These are phyloP conservation scores for Candida khao-thaluensis DNA, from an alignment of 805 yeast genomes.

Conservation along the genomic window DNA sequence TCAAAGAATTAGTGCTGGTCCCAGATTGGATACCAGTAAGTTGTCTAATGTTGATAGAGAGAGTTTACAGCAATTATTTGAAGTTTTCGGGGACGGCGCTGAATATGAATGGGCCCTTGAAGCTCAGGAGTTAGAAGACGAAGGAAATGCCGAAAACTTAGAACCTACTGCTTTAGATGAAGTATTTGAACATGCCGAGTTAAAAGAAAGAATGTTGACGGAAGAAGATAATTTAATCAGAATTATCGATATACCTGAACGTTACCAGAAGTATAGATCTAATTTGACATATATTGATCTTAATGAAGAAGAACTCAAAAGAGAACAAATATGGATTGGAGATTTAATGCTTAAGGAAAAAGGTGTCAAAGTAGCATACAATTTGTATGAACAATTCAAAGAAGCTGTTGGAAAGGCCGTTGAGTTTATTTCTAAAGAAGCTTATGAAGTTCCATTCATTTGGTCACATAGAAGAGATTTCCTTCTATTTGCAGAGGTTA, in stretches of 20 bases:
- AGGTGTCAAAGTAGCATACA: conserved; percentile 37
- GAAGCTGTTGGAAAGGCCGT: conserved; percentile 70
- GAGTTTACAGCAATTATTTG: conserved; percentile 87
- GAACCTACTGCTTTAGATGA: conserved; percentile 70
- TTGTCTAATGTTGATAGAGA: conserved; percentile 77
- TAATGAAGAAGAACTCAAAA: conserved; percentile 61
- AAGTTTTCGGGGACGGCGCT: conserved; percentile 94
- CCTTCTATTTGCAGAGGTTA: conserved; percentile 56
- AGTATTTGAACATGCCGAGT: conserved; percentile 92
- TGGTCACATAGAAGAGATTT: conserved; percentile 96
- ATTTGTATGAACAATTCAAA: conserved; percentile 52
- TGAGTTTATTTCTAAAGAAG: conserved; percentile 71
- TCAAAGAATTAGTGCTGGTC: conserved; percentile 34
- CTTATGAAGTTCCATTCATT: conserved; percentile 89
- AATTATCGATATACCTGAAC: conserved; percentile 85
- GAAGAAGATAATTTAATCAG: conserved; percentile 89
- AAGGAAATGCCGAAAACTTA: conserved; percentile 51
- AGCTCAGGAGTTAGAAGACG: conserved; percentile 70
- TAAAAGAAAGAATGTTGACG: conserved; percentile 86
- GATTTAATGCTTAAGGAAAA: conserved; percentile 61
- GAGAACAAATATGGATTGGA: conserved; percentile 82
- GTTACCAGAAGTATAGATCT: conserved; percentile 77
- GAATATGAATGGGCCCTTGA: conserved; percentile 98
- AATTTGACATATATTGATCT: conserved; percentile 68
- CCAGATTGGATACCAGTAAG: conserved; percentile 55